Conservation (phyloP, 2,329 filamentous ascomycete genomes). For the Mollisia scopiformis region DNA sequence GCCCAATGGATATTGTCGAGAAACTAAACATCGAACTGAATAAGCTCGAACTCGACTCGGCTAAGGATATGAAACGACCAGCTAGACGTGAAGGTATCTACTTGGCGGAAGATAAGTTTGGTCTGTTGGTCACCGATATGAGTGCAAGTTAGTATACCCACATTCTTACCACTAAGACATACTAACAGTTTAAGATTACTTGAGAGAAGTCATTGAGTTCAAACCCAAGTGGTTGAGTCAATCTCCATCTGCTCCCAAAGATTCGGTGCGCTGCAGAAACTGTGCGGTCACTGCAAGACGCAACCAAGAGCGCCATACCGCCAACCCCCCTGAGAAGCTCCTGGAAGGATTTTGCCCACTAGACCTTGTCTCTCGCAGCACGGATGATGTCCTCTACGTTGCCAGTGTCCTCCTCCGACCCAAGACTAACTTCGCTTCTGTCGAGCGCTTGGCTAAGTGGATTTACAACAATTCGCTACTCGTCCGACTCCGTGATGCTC, state of each 20-base stretch:
- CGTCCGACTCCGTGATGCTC: slow-evolving; percentile 46
- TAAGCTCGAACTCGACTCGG: neutral
- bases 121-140: slow-evolving; percentile 78
- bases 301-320: slow-evolving; percentile 23
- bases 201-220: slow-evolving; percentile 63
- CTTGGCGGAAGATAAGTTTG: slow-evolving; percentile 60
- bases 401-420: slow-evolving; percentile 31
- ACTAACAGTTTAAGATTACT: neutral
- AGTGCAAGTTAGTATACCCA: slow-evolving; percentile 43
- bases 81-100: slow-evolving; percentile 53
- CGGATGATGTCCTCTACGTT: slow-evolving; percentile 44
- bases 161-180: neutral
- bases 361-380: slow-evolving; percentile 59
- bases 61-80: slow-evolving; percentile 38
- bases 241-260: slow-evolving; percentile 69
- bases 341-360: slow-evolving; percentile 61
- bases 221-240: slow-evolving; percentile 86
- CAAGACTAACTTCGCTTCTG: neutral
- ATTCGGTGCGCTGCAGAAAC: slow-evolving; percentile 70
- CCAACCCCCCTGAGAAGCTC: slow-evolving; percentile 15
- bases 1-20: slow-evolving; percentile 43
- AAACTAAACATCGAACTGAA: slow-evolving; percentile 8
- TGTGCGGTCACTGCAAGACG: slow-evolving; percentile 55
- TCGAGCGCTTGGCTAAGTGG: slow-evolving; percentile 38
- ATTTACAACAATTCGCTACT: slow-evolving; percentile 34